Evolutionary conservation across 1,284 basidiomycete species (phyloP).

Genomic region (Pisolithus thermaeus): DNA sequence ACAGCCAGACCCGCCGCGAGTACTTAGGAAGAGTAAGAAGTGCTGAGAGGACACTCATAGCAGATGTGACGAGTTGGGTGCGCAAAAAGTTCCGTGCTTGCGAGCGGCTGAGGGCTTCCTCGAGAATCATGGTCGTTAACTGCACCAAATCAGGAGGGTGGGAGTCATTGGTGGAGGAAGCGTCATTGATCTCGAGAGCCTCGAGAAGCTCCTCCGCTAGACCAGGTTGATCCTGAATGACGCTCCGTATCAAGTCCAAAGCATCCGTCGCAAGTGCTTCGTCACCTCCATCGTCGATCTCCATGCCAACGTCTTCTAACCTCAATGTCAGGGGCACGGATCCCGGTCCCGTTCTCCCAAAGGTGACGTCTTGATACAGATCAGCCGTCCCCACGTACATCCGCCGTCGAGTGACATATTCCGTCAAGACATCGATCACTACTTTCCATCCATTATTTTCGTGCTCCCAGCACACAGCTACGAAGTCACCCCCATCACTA

Average conservation of each 20-base stretch:
- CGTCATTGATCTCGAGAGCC: constrained; percentile 45
- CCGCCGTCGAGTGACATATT: constrained; percentile 59
- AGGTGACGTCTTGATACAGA: constrained; percentile 47
- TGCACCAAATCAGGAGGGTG: constrained; percentile 57
- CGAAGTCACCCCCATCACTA: constrained; percentile 59
- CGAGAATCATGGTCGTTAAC: constrained; percentile 78
- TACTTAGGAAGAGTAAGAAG: constrained; percentile 70
- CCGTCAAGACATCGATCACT: constrained; percentile 69
- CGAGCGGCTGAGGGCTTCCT: constrained; percentile 64
- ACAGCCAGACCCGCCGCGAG: constrained; percentile 80
- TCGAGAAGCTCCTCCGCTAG: constrained; percentile 64
- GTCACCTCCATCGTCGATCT: constrained; percentile 50
- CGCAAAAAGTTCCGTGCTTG: constrained; percentile 43
- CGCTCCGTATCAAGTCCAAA: constrained; percentile 72
- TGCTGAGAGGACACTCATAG: constrained; percentile 74
- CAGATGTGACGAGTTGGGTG: constrained; percentile 69
- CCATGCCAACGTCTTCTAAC: constrained; percentile 66
- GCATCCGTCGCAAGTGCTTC: constrained; percentile 63
- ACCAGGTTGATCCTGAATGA: constrained; percentile 63
- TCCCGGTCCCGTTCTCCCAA: constrained; percentile 36
- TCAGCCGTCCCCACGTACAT: constrained; percentile 36
- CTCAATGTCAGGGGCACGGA: constrained; percentile 42
- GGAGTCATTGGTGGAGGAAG: constrained; percentile 17
- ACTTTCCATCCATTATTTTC: constrained; percentile 80
- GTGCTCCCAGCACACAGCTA: constrained; percentile 79